A percentile compares a stretch with the other conserved stretches of the same genome.
Evolutionary conservation across 306 rosid species (phyloP).

Genomic region (Neltuma alba): DNA sequence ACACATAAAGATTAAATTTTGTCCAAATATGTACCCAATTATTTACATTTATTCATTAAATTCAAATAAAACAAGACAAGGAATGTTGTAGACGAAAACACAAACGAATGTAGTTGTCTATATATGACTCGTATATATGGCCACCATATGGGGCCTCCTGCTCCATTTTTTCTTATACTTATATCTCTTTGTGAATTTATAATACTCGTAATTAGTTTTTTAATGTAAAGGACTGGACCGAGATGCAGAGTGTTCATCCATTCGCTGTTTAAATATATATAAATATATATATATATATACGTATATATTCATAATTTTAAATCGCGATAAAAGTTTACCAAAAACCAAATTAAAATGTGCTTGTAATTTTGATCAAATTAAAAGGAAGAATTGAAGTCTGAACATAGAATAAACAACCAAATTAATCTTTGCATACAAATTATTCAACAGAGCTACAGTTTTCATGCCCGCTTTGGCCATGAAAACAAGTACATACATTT

Average conservation of each 20-base stretch:
- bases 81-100: too few species aligned
- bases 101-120: neutral
- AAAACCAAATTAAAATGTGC: too few species aligned
- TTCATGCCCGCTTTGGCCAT: conserved; percentile 33
- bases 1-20: neutral
- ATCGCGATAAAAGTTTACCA: neutral
- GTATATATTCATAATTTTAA: too few species aligned
- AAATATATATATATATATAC: too few species aligned
- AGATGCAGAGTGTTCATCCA: too few species aligned
- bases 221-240: neutral
- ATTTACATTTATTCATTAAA: neutral
- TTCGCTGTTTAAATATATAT: too few species aligned
- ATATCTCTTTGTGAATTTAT: neutral
- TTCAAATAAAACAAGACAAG: too few species aligned
- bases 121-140: neutral
- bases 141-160: neutral
- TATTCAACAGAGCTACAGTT: conserved; percentile 20
- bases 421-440: neutral
- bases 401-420: conserved; percentile 10
- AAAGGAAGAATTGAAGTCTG: neutral
- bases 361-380: neutral
- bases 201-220: neutral
- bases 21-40: neutral
- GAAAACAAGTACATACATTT: conserved; percentile 33
- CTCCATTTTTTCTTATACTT: neutral